Base-by-base conservation (phyloP, 805 yeast species). In the Candida parachauliodes region DNA sequence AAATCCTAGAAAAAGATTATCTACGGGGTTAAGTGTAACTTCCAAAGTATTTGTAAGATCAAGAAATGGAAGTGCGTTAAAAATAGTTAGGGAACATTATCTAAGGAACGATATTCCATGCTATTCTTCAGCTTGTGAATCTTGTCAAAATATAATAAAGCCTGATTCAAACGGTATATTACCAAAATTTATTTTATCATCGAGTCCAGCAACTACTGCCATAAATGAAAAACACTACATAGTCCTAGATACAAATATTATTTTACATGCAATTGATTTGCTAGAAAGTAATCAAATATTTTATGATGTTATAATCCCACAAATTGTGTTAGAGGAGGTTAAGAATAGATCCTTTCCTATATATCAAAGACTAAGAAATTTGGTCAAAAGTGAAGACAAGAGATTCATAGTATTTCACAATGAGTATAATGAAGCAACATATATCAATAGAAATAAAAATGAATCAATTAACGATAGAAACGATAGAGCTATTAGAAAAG, bases 41-140 rank as follows among this genome's bases (percentile, higher is more conserved):
- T 85, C 83, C 33, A 91, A 91, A 59, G 96, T 93, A 11, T 91
- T 85, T 64, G 95, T 93, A 40, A 69, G 96, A 50, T 86, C 96
- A 2, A 74, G 93, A 51, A 79, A 83, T 45, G 98, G 98, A 8
- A 81, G 82, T 31, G 96, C 97, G 4, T 74, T 88, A 24, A 91
- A 93, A 57, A 76, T 93, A 19, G 95, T 91, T 8, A 74, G 97
- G 47, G 99, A 93, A 56, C 98, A 91, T 60, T 93, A 93, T 55
- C 67, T 93, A 40, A 75, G 98, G 59, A 78, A 77, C 37, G 99
- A 93, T 60, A 88, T 93, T 35, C 95, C 97, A 14, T 93, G 98
- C 60, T 79, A 82, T 37, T 86, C 96, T 2, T 70, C 65, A 45
- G 65, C 76, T 1, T 93, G 98, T 60, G 52, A 62, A 8, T 55